Evolutionary conservation across 345 rosid species (phyloP).

Genomic region (Hibiscus tridactylites): DNA sequence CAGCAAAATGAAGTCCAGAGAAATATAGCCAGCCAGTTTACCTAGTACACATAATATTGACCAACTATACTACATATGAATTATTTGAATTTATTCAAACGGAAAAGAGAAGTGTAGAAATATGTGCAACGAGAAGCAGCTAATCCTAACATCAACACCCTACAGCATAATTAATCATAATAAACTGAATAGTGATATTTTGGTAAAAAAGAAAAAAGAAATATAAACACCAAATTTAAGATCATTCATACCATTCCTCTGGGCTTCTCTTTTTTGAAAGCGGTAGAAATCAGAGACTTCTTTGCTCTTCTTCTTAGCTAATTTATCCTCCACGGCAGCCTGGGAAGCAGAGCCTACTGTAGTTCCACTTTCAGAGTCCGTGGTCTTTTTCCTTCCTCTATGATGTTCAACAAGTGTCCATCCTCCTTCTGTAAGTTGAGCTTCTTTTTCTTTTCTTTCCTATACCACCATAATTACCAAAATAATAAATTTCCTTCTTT

Average conservation of each 20-base stretch:
- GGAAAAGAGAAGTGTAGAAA: neutral
- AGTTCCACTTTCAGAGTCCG: constrained; percentile 71
- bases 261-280: constrained; percentile 81
- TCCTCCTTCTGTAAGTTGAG: constrained; percentile 82
- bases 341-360: constrained; percentile 76
- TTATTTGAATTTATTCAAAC: no score
- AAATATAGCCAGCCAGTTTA: neutral
- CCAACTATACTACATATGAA: neutral
- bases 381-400: constrained; percentile 88
- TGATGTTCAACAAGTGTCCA: constrained; percentile 95
- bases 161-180: neutral
- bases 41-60: neutral
- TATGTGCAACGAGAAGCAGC: neutral
- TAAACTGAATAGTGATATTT: neutral
- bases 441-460: constrained; percentile 79
- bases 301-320: constrained; percentile 61
- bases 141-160: neutral
- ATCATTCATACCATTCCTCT: constrained; percentile 56
- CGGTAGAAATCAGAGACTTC: constrained; percentile 84
- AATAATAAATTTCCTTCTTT: neutral
- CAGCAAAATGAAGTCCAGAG: no score
- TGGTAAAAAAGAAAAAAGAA: neutral
- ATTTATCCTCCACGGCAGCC: constrained; percentile 48
- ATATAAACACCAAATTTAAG: neutral
- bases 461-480: constrained; percentile 19